phyloP scores from a whole-genome alignment of 2,329 filamentous ascomycete species.

The Graphiopsis chlorocephala region DNA sequence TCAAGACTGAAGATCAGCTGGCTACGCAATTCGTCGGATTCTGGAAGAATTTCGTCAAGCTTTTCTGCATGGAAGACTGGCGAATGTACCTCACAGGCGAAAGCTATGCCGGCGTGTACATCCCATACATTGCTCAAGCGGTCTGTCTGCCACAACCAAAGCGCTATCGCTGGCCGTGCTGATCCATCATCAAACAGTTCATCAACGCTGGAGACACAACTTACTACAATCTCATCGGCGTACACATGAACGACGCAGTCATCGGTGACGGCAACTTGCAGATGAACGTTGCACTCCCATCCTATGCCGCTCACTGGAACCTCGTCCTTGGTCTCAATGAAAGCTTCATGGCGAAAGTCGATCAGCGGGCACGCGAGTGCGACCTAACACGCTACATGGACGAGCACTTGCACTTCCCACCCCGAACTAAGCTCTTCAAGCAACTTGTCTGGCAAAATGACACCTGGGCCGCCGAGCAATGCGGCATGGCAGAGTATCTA shows the following conservation, averaged over 20 bases:
- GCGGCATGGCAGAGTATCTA: conserved; percentile 34
- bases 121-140: conserved; percentile 33
- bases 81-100: conserved; percentile 63
- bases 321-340: conserved; percentile 44
- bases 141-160: conserved; percentile 49
- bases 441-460: conserved; percentile 13
- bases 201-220: conserved; percentile 28
- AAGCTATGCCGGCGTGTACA: conserved; percentile 30
- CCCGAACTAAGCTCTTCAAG: conserved; percentile 29
- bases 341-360: conserved; percentile 39
- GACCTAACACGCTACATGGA: conserved; percentile 47
- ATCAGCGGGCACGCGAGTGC: conserved; percentile 35
- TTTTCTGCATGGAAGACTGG: conserved; percentile 50
- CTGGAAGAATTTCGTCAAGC: conserved; percentile 34
- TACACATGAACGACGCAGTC: conserved; percentile 36
- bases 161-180: conserved; percentile 32
- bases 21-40: conserved; percentile 9
- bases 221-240: conserved; percentile 35
- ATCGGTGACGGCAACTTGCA: conserved; percentile 50
- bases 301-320: conserved; percentile 40
- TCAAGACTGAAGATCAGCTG: conserved; percentile 27
- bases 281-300: conserved; percentile 33
- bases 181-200: conserved; percentile 45
- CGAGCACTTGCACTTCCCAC: conserved; percentile 43
- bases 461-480: conserved; percentile 19